phyloP scores from a whole-genome alignment of 2,329 filamentous ascomycete genomes.

The Periglandula ipomoeae region DNA sequence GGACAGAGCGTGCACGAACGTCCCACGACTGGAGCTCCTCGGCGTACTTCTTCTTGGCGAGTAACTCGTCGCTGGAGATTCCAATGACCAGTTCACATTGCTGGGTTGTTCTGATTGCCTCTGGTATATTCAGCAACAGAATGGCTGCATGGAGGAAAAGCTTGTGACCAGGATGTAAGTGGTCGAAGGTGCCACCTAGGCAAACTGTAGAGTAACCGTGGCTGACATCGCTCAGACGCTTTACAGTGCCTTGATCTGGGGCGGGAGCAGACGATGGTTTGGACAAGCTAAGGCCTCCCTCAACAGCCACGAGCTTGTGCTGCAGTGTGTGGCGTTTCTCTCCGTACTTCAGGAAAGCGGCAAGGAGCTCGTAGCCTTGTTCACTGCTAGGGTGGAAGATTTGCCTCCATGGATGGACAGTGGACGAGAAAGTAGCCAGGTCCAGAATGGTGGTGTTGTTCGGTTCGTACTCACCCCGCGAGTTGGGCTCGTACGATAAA shows the following conservation, averaged over 20 bases:
- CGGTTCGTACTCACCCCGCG: conserved; percentile 26
- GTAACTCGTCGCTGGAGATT: conserved; percentile 77
- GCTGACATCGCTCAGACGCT: conserved; percentile 2
- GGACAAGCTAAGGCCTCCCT: conserved; percentile 41
- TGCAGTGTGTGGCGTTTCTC: conserved; percentile 38
- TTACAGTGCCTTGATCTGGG: not conserved
- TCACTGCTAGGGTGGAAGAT: conserved; percentile 61
- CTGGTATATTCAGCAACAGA: conserved; percentile 38
- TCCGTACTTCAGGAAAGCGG: conserved; percentile 36
- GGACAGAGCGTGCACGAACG: conserved; percentile 56
- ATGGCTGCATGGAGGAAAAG: conserved; percentile 84
- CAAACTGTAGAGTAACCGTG: conserved; percentile 42
- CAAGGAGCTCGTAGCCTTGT: conserved; percentile 49
- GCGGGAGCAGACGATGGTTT: not conserved
- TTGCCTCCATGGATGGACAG: conserved; percentile 50
- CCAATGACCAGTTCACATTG: conserved; percentile 64
- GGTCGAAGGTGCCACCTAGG: conserved; percentile 92
- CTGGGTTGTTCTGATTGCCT: not conserved
- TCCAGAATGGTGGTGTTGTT: conserved; percentile 40
- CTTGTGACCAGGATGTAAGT: conserved; percentile 92
- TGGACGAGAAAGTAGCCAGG: conserved; percentile 41
- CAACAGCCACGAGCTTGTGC: conserved; percentile 39
- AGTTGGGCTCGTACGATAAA: conserved; percentile 22
- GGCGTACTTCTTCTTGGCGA: conserved; percentile 82
- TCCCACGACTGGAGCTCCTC: conserved; percentile 76